These are phyloP conservation scores for Rhexocercosporidium sp. DNA, from an alignment of 2,329 filamentous ascomycete genomes.

Conservation along the genomic window DNA sequence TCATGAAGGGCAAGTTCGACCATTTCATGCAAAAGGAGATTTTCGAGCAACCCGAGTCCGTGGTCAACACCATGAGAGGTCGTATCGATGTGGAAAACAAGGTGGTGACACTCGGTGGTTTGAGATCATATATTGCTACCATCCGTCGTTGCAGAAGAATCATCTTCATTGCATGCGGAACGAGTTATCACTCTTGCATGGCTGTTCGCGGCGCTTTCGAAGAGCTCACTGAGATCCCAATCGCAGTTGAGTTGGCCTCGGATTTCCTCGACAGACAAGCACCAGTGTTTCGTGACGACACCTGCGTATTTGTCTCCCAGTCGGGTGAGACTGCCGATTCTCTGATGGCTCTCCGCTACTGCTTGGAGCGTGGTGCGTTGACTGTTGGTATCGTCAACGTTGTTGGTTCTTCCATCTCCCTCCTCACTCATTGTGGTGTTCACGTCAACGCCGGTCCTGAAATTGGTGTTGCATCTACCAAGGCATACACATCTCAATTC, in stretches of 20 bases:
- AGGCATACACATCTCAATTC: constrained; percentile 99
- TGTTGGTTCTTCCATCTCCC: constrained; percentile 96
- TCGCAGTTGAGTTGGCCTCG: constrained; percentile 93
- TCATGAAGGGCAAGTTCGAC: constrained; percentile 99
- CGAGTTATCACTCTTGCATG: constrained; percentile 99
- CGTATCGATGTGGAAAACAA: constrained; percentile 93
- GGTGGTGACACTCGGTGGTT: constrained; percentile 91
- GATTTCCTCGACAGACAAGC: constrained; percentile 97
- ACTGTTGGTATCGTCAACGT: constrained; percentile 99
- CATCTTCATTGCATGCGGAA: constrained; percentile 99
- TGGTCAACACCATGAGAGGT: constrained; percentile 99
- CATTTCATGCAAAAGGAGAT: constrained; percentile 99
- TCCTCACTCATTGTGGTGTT: constrained; percentile 99
- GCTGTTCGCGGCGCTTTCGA: constrained; percentile 97
- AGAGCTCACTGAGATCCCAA: constrained; percentile 97
- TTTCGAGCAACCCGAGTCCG: constrained; percentile 98
- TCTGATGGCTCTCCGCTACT: constrained; percentile 95
- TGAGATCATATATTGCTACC: constrained; percentile 94
- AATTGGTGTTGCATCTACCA: constrained; percentile 98
- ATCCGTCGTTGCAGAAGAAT: constrained; percentile 96
- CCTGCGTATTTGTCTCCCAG: constrained; percentile 98
- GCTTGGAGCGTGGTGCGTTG: constrained; percentile 93
- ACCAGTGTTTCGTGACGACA: constrained; percentile 98
- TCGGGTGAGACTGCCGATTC: constrained; percentile 99
- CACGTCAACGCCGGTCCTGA: constrained; percentile 99